phyloP scores from a whole-genome alignment of 2,329 filamentous ascomycete species.

The Exophiala viscosa region DNA sequence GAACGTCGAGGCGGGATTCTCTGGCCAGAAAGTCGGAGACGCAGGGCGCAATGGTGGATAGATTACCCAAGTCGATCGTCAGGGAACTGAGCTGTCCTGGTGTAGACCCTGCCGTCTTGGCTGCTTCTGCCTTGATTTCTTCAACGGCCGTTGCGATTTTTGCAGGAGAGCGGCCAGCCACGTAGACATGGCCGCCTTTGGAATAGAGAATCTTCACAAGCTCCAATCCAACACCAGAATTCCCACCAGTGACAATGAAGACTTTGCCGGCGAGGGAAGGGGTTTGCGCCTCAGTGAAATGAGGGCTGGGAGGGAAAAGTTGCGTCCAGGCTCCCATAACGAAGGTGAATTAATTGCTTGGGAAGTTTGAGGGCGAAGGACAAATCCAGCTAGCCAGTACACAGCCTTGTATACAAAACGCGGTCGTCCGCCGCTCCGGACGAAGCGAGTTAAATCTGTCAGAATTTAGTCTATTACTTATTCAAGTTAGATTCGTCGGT shows the following conservation, averaged over 20 bases:
- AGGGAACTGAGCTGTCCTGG: constrained; percentile 37
- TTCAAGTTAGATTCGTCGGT: too few relatives aligned
- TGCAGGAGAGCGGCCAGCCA: constrained; percentile 39
- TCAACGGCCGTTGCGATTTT: constrained; percentile 39
- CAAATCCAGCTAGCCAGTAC: too few relatives aligned
- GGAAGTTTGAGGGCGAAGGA: too few relatives aligned
- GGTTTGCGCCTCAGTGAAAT: neutral
- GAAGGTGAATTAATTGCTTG: neutral
- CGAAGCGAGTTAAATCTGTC: too few relatives aligned
- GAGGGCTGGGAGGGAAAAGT: neutral
- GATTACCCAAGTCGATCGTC: constrained; percentile 38
- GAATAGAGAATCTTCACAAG: constrained; percentile 39
- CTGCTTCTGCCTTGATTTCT: constrained; percentile 34
- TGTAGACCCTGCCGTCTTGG: constrained; percentile 22
- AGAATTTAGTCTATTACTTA: too few relatives aligned
- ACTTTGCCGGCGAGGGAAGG: constrained; percentile 18
- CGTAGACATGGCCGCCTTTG: constrained; percentile 43
- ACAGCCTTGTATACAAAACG: too few relatives aligned
- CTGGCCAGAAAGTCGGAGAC: constrained; percentile 36
- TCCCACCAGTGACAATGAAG: constrained; percentile 38
- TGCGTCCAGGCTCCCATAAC: neutral
- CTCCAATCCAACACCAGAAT: constrained; percentile 38
- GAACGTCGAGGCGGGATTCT: constrained; percentile 40
- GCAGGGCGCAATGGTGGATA: constrained; percentile 38
- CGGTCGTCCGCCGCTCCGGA: too few relatives aligned